Evolutionary conservation across 192 early-diverging fungal genomes (phyloP).

Genomic region (Umbelopsis vinacea): DNA sequence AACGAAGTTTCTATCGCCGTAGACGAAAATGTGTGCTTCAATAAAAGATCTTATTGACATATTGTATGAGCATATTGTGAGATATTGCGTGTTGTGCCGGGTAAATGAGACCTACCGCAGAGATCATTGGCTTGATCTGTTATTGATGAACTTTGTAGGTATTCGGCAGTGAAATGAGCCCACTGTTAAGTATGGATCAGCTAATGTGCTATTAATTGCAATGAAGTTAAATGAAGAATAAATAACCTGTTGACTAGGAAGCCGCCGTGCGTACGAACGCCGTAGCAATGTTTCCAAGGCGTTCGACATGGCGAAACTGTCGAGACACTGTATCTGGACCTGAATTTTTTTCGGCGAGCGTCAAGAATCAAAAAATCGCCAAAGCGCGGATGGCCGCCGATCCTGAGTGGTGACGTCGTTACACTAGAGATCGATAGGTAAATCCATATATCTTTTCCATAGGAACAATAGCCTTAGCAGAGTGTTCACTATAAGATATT

Average conservation of each 20-base stretch:
- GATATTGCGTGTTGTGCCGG: background rate
- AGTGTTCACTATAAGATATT: too few relatives aligned
- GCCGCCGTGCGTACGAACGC: constrained; percentile 2
- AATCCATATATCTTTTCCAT: too few relatives aligned
- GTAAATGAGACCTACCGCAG: background rate
- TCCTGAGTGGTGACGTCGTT: background rate
- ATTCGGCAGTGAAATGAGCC: background rate
- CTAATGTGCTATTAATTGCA: background rate
- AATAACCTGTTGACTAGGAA: constrained; percentile 6
- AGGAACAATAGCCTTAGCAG: too few relatives aligned
- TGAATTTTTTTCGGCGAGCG: background rate
- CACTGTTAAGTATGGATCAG: background rate
- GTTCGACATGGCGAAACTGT: constrained; percentile 4
- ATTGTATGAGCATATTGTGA: background rate
- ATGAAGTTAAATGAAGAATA: background rate
- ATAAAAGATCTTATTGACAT: constrained; percentile 14
- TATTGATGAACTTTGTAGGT: background rate
- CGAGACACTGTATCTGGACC: background rate
- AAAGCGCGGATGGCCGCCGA: background rate
- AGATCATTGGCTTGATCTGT: constrained; percentile 6
- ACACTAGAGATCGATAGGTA: background rate
- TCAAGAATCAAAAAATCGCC: background rate
- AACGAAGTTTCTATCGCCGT: constrained; percentile 21
- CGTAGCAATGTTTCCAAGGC: constrained; percentile 15
- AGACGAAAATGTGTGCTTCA: constrained; percentile 31